A percentile compares a stretch with the other conserved stretches of the same genome.
phyloP scores from a whole-genome alignment of 257 asterid species.

The Solanum arcanum region DNA sequence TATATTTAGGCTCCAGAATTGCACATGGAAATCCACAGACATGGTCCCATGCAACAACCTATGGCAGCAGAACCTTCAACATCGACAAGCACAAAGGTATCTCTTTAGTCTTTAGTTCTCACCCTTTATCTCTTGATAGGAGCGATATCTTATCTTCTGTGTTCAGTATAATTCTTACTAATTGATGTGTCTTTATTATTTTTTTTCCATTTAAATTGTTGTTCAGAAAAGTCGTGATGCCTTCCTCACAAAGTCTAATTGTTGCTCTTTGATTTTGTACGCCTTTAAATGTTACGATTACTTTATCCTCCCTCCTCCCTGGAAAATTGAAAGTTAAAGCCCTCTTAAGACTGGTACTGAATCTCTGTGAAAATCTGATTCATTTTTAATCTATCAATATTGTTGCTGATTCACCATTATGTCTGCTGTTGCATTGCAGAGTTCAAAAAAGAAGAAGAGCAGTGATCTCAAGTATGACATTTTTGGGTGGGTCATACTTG shows the following conservation, averaged over 20 bases:
- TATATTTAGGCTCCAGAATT: conserved; percentile 68
- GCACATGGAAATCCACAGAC: conserved; percentile 79
- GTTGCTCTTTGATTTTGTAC: not conserved
- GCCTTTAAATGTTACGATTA: not conserved
- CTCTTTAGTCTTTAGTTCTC: not conserved
- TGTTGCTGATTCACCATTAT: not conserved
- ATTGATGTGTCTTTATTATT: not conserved
- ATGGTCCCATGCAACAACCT: conserved; percentile 58
- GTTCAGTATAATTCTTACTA: not conserved
- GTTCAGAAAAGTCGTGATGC: not conserved
- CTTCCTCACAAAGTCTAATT: not conserved
- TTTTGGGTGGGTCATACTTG: conserved; percentile 62
- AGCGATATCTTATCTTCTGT: not conserved
- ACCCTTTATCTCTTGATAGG: not conserved
- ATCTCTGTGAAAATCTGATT: not conserved
- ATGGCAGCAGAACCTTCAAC: conserved; percentile 65
- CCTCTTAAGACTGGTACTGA: not conserved
- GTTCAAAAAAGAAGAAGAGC: conserved; percentile 41
- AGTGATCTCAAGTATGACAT: conserved; percentile 58
- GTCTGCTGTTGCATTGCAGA: conserved; percentile 8
- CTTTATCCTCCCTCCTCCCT: not conserved
- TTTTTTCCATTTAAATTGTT: not conserved
- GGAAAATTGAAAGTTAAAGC: not conserved
- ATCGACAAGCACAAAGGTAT: conserved; percentile 66
- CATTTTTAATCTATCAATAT: not conserved